A percentile compares a stretch with the other conserved stretches of the same genome.
Evolutionary conservation across 164 flowering plant genomes (phyloP).

Genomic region (Amborella trichopoda): DNA sequence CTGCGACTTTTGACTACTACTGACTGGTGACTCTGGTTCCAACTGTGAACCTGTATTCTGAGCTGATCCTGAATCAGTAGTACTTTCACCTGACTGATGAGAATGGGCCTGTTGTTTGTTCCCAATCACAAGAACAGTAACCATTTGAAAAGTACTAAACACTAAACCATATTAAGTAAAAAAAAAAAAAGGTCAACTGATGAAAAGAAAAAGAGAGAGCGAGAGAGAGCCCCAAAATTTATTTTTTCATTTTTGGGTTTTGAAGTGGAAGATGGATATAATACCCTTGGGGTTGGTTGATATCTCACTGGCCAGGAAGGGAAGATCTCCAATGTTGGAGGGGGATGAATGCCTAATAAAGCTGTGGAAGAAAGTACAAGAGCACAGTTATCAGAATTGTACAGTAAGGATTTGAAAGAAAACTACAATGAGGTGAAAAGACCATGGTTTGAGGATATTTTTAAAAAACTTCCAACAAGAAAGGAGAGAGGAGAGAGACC

Average conservation of each 20-base stretch:
- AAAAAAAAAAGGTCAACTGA: not conserved
- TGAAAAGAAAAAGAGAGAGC: not conserved
- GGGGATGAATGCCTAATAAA: constrained; percentile 56
- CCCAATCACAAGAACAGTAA: too few relatives aligned
- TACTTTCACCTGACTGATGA: constrained; percentile 46
- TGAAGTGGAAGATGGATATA: not conserved
- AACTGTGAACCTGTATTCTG: constrained; percentile 34
- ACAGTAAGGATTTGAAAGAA: too few relatives aligned
- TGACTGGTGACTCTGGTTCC: constrained; percentile 66
- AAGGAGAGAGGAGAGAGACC: too few relatives aligned
- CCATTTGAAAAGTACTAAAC: too few relatives aligned
- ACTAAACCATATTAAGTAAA: too few relatives aligned
- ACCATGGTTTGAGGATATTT: too few relatives aligned
- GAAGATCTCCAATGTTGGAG: constrained; percentile 94
- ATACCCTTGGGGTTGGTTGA: constrained; percentile 50
- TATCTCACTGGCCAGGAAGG: constrained; percentile 92
- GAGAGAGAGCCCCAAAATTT: not conserved
- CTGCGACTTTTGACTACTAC: constrained; percentile 33
- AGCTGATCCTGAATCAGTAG: constrained; percentile 81
- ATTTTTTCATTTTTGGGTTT: too few relatives aligned
- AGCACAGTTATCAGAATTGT: too few relatives aligned
- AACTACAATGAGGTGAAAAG: too few relatives aligned
- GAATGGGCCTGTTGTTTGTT: too few relatives aligned
- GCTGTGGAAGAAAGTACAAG: constrained; percentile 55
- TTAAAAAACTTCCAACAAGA: too few relatives aligned